phyloP scores from a whole-genome alignment of 176 grass and related monocot species.

The Lolium perenne region DNA sequence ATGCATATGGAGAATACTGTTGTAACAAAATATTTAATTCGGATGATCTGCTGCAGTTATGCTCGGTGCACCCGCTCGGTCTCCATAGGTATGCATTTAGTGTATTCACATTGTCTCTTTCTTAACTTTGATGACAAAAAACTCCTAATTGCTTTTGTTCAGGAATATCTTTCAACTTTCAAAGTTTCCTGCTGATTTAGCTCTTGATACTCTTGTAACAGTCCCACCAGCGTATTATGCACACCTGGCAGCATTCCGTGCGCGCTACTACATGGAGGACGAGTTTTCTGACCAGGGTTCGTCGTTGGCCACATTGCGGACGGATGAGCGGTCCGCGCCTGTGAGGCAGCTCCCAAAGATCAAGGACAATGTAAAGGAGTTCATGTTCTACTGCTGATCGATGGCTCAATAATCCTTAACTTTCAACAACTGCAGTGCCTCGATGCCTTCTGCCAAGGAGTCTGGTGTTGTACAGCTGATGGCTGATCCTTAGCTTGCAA shows the following conservation, averaged over 20 bases:
- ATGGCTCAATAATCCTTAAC: not conserved
- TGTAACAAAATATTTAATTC: slow-evolving; percentile 10
- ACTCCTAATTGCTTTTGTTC: too few species aligned
- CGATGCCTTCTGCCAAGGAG: slow-evolving; percentile 27
- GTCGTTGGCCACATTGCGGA: not conserved
- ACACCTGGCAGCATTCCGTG: slow-evolving; percentile 73
- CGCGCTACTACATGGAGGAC: slow-evolving; percentile 66
- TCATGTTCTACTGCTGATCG: slow-evolving; percentile 85
- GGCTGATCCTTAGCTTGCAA: not conserved
- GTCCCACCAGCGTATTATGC: slow-evolving; percentile 88
- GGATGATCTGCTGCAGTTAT: slow-evolving; percentile 48
- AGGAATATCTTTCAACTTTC: not conserved
- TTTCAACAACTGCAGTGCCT: not conserved
- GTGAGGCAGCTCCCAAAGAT: slow-evolving; percentile 53
- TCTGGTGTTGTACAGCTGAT: slow-evolving; percentile 70
- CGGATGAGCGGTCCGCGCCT: not conserved
- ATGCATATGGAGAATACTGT: not conserved
- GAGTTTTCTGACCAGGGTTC: slow-evolving; percentile 50
- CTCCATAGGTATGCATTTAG: slow-evolving; percentile 62
- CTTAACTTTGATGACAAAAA: not conserved
- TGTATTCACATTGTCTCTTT: not conserved
- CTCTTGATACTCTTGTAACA: slow-evolving; percentile 6
- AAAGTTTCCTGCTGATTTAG: not conserved
- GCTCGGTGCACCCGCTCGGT: slow-evolving; percentile 84
- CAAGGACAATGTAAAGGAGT: slow-evolving; percentile 63